Percentiles rank a stretch among this genome's conserved stretches.
Evolutionary conservation across 805 yeast species (phyloP).

Genomic region (Maudiozyma bulderi): DNA sequence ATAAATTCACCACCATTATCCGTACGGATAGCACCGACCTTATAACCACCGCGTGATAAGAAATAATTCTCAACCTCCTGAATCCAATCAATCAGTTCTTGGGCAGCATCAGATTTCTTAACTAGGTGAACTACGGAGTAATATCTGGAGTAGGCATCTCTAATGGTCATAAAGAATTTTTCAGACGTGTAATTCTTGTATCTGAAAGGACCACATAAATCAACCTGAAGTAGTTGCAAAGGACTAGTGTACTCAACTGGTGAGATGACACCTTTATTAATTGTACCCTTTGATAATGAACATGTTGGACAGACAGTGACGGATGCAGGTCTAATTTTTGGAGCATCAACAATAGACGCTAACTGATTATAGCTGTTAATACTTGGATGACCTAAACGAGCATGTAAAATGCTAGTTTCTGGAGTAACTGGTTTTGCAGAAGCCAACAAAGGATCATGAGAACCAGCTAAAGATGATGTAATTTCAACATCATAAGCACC

Average conservation of each 20-base stretch:
- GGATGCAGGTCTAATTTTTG: not conserved
- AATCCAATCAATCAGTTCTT: constrained; percentile 1
- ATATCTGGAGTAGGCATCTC: not conserved
- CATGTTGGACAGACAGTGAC: not conserved
- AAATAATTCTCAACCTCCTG: constrained; percentile 2
- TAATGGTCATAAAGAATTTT: not conserved
- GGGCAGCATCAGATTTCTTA: not conserved
- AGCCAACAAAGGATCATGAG: not conserved
- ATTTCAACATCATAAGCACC: not conserved
- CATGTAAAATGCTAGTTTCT: not conserved
- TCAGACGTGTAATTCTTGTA: not conserved
- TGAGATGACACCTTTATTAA: not conserved
- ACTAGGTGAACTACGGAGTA: not conserved
- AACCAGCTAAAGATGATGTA: not conserved
- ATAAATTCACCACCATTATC: constrained; percentile 9
- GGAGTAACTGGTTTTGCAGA: not conserved
- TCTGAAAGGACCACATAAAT: not conserved
- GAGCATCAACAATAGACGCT: not conserved
- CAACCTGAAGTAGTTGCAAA: not conserved
- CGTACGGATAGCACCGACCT: constrained; percentile 4
- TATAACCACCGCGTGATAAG: constrained; percentile 1
- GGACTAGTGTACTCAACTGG: not conserved
- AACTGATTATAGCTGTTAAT: not conserved
- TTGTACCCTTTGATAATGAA: not conserved
- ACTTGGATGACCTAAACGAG: constrained; percentile 1